Evolutionary conservation across 129 eudicot species (phyloP), one percentile per base, ranked within the genome.

Genomic region (Cynara cardunculus): DNA sequence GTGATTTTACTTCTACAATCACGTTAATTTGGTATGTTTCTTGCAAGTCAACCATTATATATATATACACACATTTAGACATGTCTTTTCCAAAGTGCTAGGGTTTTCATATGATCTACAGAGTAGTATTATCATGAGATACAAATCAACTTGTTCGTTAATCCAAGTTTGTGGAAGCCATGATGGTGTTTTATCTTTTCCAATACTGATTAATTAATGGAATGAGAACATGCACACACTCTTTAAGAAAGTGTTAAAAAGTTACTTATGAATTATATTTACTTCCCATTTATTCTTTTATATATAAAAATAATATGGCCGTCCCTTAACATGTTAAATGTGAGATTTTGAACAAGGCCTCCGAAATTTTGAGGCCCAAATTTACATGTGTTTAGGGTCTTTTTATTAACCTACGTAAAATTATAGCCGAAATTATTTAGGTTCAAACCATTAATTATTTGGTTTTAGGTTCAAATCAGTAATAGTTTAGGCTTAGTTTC

Each of bases 151-250:
- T 56, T 56, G 10, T 56, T 39, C 24, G 6, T 41, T 73, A 37
- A 16, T 26, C 56, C 26, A 19, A 24, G 34, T 41, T 73, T 73
- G 77, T 37, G 56, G 64, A 13, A 25, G 24, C 32, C 67, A 59
- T 44, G 44, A 64, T 64, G 71, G 21, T 75, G 67, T 32, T 87
- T 83, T 78, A 56, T 56, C 65, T 18, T 56, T 56, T 56, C 65
- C 22, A 18, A 18, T 56, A 56, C 24, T 41, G 8, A 34, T 34
- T 53, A 56, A 56, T 56, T 56, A 18, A 18, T 56, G 65, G 65
- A 56, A 18, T 56, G 24, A 56, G 65, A 56, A 56, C 65, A 56
- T 56, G 25, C 65, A 56, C 5, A 18, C 65, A 18, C 65, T 56
- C 65, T 56, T 49, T 16, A 49, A 49, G 24, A 56, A 56, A 56